These are phyloP conservation scores for Saccharum spontaneum DNA, from an alignment of 176 grass and related monocot species.

Conservation along the genomic window DNA sequence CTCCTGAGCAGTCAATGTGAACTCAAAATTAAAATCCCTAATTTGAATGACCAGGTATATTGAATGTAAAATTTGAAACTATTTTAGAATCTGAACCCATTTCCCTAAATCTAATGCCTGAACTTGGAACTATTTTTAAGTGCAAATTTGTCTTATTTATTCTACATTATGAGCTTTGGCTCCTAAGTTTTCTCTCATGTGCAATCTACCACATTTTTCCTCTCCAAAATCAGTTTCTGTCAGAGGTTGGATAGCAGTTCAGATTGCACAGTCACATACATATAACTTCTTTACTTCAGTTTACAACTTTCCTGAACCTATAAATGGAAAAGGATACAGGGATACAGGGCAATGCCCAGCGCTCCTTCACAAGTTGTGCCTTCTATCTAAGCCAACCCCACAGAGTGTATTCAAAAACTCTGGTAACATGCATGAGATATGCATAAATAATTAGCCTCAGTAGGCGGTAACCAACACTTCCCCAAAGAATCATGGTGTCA, in stretches of 20 bases:
- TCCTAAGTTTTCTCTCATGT: not conserved
- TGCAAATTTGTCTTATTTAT: not conserved
- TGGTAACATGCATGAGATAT: not conserved
- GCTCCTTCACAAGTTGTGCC: not conserved
- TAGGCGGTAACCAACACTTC: not conserved
- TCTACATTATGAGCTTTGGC: not conserved
- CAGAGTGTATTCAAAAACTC: not conserved
- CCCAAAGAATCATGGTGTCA: not conserved
- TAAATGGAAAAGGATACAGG: not conserved
- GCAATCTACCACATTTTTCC: constrained; percentile 1
- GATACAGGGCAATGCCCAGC: not conserved
- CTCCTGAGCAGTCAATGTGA: constrained; percentile 4
- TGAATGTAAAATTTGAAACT: not conserved
- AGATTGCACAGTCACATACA: not conserved
- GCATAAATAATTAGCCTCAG: not conserved
- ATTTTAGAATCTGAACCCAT: not conserved
- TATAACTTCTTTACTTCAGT: not conserved
- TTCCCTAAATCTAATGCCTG: not conserved
- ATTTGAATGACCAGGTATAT: constrained; percentile 7
- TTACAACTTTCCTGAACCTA: not conserved
- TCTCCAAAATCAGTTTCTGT: not conserved
- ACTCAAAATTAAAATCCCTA: constrained; percentile 20
- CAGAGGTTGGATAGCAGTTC: not conserved
- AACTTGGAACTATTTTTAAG: not conserved
- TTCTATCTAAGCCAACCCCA: constrained; percentile 18